Evolutionary conservation across 345 rosid genomes (phyloP).

Genomic region (Eucalyptus albens): DNA sequence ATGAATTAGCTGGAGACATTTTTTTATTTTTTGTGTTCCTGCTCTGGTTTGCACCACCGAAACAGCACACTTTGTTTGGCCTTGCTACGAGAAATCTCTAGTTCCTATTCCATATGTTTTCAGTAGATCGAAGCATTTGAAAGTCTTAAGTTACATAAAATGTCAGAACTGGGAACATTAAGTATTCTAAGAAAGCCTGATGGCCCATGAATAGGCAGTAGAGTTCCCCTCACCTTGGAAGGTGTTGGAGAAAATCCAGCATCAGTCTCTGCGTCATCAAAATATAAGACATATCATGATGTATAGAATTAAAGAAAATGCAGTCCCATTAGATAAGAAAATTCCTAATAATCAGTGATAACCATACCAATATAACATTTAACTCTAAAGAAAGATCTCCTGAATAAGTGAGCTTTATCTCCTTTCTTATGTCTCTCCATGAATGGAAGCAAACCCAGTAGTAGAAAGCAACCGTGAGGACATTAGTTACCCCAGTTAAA

Average conservation of each 20-base stretch:
- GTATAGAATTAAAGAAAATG: not conserved
- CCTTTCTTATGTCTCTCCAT: constrained; percentile 52
- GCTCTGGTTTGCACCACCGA: no score
- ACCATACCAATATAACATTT: constrained; percentile 62
- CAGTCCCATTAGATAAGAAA: not conserved
- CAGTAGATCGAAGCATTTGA: no score
- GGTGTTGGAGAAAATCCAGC: constrained; percentile 68
- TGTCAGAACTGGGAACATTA: no score
- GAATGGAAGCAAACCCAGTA: constrained; percentile 45
- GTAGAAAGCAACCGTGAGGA: not conserved
- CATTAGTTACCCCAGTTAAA: not conserved
- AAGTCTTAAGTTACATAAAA: no score
- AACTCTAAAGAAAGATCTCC: constrained; percentile 48
- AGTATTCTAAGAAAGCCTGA: no score
- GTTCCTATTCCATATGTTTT: no score
- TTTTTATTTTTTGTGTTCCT: no score
- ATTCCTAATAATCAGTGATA: not conserved
- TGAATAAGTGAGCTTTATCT: constrained; percentile 30
- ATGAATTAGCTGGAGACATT: no score
- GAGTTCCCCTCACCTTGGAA: constrained; percentile 28
- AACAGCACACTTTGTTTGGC: no score
- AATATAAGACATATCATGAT: not conserved
- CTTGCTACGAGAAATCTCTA: no score
- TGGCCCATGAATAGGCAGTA: no score
- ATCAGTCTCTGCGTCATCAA: constrained; percentile 47